phyloP scores from a whole-genome alignment of 169 alveolate genomes.

The Eimeria necatrix region DNA sequence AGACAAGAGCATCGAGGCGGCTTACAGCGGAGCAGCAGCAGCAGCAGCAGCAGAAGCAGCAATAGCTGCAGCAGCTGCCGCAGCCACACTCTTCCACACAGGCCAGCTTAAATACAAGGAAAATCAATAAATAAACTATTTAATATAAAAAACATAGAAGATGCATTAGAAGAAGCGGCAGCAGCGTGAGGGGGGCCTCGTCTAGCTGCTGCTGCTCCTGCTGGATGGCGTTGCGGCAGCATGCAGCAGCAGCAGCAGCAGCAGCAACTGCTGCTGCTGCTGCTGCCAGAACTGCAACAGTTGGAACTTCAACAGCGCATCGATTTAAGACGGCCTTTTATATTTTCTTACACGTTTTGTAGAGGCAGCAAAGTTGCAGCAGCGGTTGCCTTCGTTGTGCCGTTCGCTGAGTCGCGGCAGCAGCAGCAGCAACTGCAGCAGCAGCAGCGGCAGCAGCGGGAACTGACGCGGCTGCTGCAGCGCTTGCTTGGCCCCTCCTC shows the following conservation, averaged over 20 bases:
- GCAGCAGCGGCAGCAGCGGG: conserved; percentile 18
- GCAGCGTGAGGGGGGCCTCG: not conserved
- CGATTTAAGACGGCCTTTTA: not conserved
- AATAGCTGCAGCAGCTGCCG: not conserved
- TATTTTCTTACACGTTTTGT: not conserved
- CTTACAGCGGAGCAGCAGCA: not conserved
- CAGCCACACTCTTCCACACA: no score
- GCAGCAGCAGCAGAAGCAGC: conserved; percentile 30
- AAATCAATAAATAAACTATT: not conserved
- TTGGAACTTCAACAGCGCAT: conserved; percentile 4
- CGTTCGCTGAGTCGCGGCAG: not conserved
- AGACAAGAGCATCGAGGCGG: not conserved
- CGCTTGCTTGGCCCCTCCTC: not conserved
- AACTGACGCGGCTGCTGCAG: not conserved
- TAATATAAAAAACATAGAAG: not conserved
- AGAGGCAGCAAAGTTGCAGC: not conserved
- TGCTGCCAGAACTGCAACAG: not conserved
- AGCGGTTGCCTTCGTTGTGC: not conserved
- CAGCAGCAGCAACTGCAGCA: not conserved
- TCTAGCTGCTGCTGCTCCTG: not conserved
- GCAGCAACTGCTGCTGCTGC: not conserved
- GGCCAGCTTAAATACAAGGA: not conserved
- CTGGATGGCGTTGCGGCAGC: not conserved
- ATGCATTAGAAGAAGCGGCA: not conserved
- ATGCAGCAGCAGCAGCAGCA: no score